A percentile compares a stretch with the other conserved stretches of the same genome.
Conservation (phyloP, 352 stramenopile species). For the Phytophthora sp. region DNA sequence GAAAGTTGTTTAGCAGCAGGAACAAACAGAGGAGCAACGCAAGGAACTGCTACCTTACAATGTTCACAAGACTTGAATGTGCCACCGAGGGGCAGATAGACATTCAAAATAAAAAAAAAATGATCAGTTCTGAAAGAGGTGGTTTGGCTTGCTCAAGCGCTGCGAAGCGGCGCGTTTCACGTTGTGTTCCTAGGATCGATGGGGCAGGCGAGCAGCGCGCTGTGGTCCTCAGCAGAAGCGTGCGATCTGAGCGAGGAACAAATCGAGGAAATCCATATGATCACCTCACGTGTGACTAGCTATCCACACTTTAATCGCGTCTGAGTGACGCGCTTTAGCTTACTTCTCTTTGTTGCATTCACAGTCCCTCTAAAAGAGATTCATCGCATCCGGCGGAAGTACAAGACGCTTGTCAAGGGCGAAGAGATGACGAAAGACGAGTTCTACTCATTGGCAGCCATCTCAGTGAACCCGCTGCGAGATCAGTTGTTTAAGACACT, state of each 20-base stretch:
- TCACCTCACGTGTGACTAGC: constrained; percentile 47
- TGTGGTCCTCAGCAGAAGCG: constrained; percentile 18
- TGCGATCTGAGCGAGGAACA: constrained; percentile 64
- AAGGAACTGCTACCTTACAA: not conserved
- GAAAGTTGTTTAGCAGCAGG: not conserved
- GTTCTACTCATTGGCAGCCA: constrained; percentile 50
- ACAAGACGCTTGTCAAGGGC: constrained; percentile 30
- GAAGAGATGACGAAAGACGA: constrained; percentile 67
- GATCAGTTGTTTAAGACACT: constrained; percentile 53
- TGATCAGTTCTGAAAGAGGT: constrained; percentile 6
- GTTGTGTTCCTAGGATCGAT: no score
- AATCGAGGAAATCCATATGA: constrained; percentile 67
- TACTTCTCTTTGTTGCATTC: not conserved
- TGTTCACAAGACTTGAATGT: constrained; percentile 9
- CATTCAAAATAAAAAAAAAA: constrained; percentile 9
- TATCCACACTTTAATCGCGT: no score
- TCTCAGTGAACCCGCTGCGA: constrained; percentile 51
- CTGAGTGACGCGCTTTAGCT: no score
- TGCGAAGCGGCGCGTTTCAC: constrained; percentile 12
- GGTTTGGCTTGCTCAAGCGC: not conserved
- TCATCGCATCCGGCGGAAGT: constrained; percentile 54
- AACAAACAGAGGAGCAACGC: not conserved
- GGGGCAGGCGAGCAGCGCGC: constrained; percentile 20
- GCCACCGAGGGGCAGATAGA: constrained; percentile 16
- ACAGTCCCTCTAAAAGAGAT: constrained; percentile 63